Evolutionary conservation across 2,329 filamentous ascomycete genomes (phyloP).

Genomic region (Zymoseptoria brevis): DNA sequence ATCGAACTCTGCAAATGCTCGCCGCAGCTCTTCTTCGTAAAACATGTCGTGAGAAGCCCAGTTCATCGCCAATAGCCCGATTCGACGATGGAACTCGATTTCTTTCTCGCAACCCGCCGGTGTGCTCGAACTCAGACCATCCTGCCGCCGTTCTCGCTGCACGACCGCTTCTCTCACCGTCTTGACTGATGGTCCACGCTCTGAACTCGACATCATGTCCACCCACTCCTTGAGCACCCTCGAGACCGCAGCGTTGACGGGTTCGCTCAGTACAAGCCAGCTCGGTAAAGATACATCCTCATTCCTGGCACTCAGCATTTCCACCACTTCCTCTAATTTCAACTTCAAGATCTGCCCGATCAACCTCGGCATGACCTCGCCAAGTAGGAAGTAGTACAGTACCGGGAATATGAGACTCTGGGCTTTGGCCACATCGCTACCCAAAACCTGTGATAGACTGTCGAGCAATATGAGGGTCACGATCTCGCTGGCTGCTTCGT

Average conservation of each 20-base stretch:
- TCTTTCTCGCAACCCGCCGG: conserved; percentile 7
- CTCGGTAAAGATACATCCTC: background rate
- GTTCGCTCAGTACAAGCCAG: conserved; percentile 1
- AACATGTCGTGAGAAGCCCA: background rate
- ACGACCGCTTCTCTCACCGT: conserved; percentile 3
- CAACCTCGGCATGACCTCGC: conserved; percentile 7
- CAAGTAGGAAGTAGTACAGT: conserved; percentile 8
- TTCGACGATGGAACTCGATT: conserved; percentile 4
- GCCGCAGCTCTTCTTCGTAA: background rate
- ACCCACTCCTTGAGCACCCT: conserved; percentile 6
- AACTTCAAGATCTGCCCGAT: conserved; percentile 3
- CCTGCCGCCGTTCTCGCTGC: background rate
- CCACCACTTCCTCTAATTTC: conserved; percentile 1
- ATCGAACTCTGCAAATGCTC: conserved; percentile 3
- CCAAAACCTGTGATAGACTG: background rate
- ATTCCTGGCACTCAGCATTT: conserved; percentile 1
- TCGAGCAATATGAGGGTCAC: conserved; percentile 1
- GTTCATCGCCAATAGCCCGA: conserved; percentile 3
- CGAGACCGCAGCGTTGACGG: background rate
- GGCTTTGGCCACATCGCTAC: background rate
- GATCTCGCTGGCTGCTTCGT: conserved; percentile 6
- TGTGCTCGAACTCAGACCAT: background rate
- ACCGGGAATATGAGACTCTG: background rate
- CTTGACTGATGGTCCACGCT: conserved; percentile 1
- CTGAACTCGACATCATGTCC: background rate